Conservation (phyloP, 345 rosid genomes). For the Dimocarpus longan region DNA sequence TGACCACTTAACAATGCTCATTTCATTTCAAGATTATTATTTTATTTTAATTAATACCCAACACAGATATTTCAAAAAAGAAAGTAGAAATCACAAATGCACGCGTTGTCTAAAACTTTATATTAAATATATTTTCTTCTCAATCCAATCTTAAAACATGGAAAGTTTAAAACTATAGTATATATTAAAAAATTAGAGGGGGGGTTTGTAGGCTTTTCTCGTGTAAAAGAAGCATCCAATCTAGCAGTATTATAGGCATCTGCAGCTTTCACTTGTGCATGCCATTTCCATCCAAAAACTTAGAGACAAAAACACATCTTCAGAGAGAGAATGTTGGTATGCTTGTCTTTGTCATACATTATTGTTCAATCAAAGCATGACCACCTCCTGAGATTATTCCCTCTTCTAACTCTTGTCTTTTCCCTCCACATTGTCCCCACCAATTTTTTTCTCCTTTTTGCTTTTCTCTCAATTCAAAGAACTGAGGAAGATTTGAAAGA, state of each 20-base stretch:
- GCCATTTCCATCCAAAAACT: slow-evolving; percentile 68
- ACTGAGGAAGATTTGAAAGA: slow-evolving; percentile 24
- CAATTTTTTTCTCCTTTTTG: not conserved
- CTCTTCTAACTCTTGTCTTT: slow-evolving; percentile 42
- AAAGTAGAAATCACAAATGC: slow-evolving; percentile 14
- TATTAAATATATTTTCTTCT: not conserved
- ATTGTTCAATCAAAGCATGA: slow-evolving; percentile 50
- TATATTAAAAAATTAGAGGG: not conserved
- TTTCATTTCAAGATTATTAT: not conserved
- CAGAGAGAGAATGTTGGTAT: slow-evolving; percentile 41
- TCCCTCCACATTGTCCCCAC: slow-evolving; percentile 25
- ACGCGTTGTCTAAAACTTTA: slow-evolving; percentile 27
- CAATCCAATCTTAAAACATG: slow-evolving; percentile 18
- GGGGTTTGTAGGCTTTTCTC: not conserved
- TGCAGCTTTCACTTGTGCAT: slow-evolving; percentile 72
- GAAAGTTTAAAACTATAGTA: slow-evolving; percentile 16
- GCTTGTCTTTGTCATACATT: slow-evolving; percentile 50
- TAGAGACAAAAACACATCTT: slow-evolving; percentile 48
- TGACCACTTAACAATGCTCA: not conserved
- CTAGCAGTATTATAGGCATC: slow-evolving; percentile 44
- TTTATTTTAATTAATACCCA: not conserved
- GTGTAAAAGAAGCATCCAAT: slow-evolving; percentile 49
- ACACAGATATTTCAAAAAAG: not conserved
- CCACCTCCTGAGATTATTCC: slow-evolving; percentile 45
- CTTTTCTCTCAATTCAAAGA: slow-evolving; percentile 15